Percentiles rank a stretch among this genome's conserved stretches.
Conservation (phyloP, 306 rosid genomes). For the Lathyrus sativus region DNA sequence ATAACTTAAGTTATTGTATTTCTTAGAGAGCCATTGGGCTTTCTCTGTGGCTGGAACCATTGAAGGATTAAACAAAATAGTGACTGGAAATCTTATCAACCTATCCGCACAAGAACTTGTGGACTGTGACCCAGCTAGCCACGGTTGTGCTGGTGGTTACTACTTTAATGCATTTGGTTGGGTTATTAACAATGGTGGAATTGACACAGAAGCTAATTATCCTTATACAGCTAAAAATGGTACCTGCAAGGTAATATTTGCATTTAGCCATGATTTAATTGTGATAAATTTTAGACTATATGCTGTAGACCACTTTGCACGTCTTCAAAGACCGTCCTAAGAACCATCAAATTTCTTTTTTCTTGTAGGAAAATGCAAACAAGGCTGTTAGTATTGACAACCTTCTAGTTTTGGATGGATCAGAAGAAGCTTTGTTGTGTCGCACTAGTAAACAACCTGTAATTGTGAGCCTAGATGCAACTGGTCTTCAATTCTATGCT, state of each 20-base stretch:
- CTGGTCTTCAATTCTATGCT: slow-evolving; percentile 53
- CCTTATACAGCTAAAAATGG: slow-evolving; percentile 55
- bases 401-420: slow-evolving; percentile 46
- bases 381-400: slow-evolving; percentile 59
- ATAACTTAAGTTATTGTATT: background rate
- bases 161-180: slow-evolving; percentile 74
- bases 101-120: slow-evolving; percentile 69
- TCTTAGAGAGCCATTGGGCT: slow-evolving; percentile 72
- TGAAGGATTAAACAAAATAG: slow-evolving; percentile 71
- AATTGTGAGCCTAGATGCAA: slow-evolving; percentile 53
- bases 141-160: slow-evolving; percentile 66
- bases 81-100: slow-evolving; percentile 53
- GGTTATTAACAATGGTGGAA: slow-evolving; percentile 66
- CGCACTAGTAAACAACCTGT: slow-evolving; percentile 58
- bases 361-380: slow-evolving; percentile 44
- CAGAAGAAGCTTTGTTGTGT: slow-evolving; percentile 51
- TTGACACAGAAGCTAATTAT: slow-evolving; percentile 61
- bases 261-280: too few relatives aligned
- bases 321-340: too few relatives aligned
- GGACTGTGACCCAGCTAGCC: slow-evolving; percentile 63
- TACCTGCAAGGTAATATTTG: slow-evolving; percentile 43
- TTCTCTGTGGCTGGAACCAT: slow-evolving; percentile 64
- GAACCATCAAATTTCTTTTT: background rate
- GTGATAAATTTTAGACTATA: too few relatives aligned
- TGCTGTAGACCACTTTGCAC: too few relatives aligned